A percentile compares a stretch with the other conserved stretches of the same genome.
Conservation (phyloP, 352 stramenopile genomes). For the Globisporangium cylindrosporum region DNA sequence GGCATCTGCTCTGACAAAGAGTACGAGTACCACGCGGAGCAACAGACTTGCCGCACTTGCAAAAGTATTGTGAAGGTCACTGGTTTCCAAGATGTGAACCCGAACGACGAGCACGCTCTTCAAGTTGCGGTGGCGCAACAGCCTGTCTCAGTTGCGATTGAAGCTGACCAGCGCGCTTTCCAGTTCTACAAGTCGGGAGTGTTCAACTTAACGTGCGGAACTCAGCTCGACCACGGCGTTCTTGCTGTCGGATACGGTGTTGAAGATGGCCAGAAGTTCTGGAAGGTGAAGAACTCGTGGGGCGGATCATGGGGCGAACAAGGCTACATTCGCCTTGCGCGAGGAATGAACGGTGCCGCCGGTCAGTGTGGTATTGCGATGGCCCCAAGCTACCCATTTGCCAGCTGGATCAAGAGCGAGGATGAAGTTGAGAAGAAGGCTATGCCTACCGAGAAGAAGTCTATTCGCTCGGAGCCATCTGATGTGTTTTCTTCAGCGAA, state of each 20-base stretch:
- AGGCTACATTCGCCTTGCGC: conserved; percentile 92
- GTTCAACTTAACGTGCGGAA: conserved; percentile 77
- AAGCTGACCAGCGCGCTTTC: conserved; percentile 93
- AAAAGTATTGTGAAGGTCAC: conserved; percentile 84
- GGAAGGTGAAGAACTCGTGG: conserved; percentile 98
- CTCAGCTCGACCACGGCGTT: conserved; percentile 97
- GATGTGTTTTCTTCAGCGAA: conserved; percentile 64
- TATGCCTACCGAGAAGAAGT: neutral
- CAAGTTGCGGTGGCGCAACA: conserved; percentile 90
- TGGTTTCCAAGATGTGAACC: conserved; percentile 85
- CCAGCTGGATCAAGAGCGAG: conserved; percentile 32
- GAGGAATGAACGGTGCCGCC: conserved; percentile 43
- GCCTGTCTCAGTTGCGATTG: conserved; percentile 93
- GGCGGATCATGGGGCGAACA: conserved; percentile 89
- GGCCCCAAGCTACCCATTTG: conserved; percentile 70
- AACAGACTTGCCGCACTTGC: conserved; percentile 79
- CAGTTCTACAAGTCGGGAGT: conserved; percentile 97
- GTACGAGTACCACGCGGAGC: conserved; percentile 92
- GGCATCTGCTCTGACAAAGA: conserved; percentile 94
- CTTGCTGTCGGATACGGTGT: conserved; percentile 95
- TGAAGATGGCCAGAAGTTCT: conserved; percentile 82
- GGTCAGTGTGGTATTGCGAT: conserved; percentile 77
- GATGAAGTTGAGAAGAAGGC: conserved; percentile 7
- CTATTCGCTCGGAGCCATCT: conserved; percentile 18
- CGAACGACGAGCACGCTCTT: conserved; percentile 82